A percentile compares a stretch with the other conserved stretches of the same genome.
Evolutionary conservation across 768 basidiomycete genomes (phyloP).

Genomic region (Mycena metata): DNA sequence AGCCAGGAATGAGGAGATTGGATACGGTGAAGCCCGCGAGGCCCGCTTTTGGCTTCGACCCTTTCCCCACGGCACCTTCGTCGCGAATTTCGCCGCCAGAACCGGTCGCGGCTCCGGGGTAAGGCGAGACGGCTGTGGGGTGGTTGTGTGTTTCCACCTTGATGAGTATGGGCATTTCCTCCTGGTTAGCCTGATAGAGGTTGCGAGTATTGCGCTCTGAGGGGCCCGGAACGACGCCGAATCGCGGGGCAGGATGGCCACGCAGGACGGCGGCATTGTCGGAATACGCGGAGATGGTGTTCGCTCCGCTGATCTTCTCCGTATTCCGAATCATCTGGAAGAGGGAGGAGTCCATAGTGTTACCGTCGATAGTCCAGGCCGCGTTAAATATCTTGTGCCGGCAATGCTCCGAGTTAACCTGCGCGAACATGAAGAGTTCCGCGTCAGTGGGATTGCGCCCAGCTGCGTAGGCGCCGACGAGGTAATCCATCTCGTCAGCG

Average conservation of each 20-base stretch:
- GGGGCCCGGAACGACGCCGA: constrained; percentile 62
- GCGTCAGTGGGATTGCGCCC: constrained; percentile 96
- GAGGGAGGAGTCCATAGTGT: constrained; percentile 74
- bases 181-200: constrained; percentile 70
- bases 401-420: constrained; percentile 99
- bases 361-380: constrained; percentile 90
- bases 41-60: constrained; percentile 97
- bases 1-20: constrained; percentile 93
- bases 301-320: constrained; percentile 77
- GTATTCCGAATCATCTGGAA: constrained; percentile 99
- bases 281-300: constrained; percentile 96
- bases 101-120: constrained; percentile 98
- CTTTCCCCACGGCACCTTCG: constrained; percentile 95
- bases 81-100: constrained; percentile 99
- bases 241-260: constrained; percentile 82
- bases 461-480: constrained; percentile 89
- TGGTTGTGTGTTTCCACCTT: constrained; percentile 99
- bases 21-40: constrained; percentile 94
- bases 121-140: constrained; percentile 98
- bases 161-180: constrained; percentile 90
- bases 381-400: constrained; percentile 99
- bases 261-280: constrained; percentile 97
- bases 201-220: constrained; percentile 39
- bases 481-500: constrained; percentile 90
- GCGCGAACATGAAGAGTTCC: constrained; percentile 99